Evolutionary conservation across 2,329 filamentous ascomycete genomes (phyloP), one percentile per base, ranked within the genome.

Genomic region (Calycina marina): DNA sequence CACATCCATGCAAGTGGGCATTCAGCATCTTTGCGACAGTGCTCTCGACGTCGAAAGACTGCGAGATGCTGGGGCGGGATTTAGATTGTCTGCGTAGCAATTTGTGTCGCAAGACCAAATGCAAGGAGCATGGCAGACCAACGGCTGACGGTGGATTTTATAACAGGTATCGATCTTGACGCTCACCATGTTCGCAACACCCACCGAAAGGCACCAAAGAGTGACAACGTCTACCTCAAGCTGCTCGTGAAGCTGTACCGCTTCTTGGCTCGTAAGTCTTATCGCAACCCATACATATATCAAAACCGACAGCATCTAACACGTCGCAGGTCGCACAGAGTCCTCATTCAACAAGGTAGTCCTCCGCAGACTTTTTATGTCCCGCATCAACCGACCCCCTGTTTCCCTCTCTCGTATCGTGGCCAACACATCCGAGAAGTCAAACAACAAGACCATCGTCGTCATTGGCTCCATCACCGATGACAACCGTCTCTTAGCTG

Each of bases 301-400:
- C 6, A 13, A 15, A 15, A 14, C 6, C 15, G 11, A 16, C 13
- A 20, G 6, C 25, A 35, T 20, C 16, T 14, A 4, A 5, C 35
- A 6, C 6, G 8, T 4, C 28, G 33, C 53, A 92, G 83, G 85
- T 67, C 86, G 90, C 59, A 98, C 90, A 60, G 90, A 96, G 63
- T 74, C 84, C 48, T 74, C 73, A 67, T 98, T 98, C 82, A 98
- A 98, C 81, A 92, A 93, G 73, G 82, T 90, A 56, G 76, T 98
- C 58, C 82, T 98, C 56, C 85, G 88, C 62, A 83, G 90, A 57
- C 80, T 98, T 42, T 93, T 93, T 60, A 93, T 90, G 83, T 93
- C 85, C 62, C 84, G 86, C 66, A 93, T 92, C 68, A 96, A 96
- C 81, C 81, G 86, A 53, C 83, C 84, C 42, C 85, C 90, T 46